Evolutionary conservation across 306 rosid genomes (phyloP).

Genomic region (Castanea crenata): DNA sequence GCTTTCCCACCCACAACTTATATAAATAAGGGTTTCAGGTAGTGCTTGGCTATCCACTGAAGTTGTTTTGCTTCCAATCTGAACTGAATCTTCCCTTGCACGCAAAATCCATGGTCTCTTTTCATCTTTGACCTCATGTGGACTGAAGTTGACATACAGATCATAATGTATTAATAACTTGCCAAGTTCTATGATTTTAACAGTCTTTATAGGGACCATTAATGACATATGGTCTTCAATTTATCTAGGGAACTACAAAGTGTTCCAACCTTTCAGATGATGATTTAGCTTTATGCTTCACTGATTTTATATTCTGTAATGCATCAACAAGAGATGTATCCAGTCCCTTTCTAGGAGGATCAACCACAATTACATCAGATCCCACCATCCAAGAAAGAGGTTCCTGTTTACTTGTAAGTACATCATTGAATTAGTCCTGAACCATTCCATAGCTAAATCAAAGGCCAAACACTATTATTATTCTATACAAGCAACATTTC

Average conservation of each 20-base stretch:
- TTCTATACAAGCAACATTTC: not conserved
- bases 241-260: slow-evolving; percentile 22
- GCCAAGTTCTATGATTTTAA: slow-evolving; percentile 18
- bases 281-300: slow-evolving; percentile 50
- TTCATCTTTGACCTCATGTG: slow-evolving; percentile 63
- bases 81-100: slow-evolving; percentile 76
- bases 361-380: slow-evolving; percentile 83
- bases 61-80: slow-evolving; percentile 51
- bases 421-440: slow-evolving; percentile 24
- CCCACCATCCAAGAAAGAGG: slow-evolving; percentile 86
- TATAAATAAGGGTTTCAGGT: slow-evolving; percentile 88
- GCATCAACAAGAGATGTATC: slow-evolving; percentile 69
- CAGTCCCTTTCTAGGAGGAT: slow-evolving; percentile 96
- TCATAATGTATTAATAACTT: slow-evolving; percentile 30
- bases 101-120: slow-evolving; percentile 98
- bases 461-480: not conserved
- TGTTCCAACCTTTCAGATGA: slow-evolving; percentile 56
- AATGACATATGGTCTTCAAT: slow-evolving; percentile 3
- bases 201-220: not conserved
- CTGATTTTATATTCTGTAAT: slow-evolving; percentile 53
- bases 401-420: slow-evolving; percentile 57
- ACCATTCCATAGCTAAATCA: slow-evolving; percentile 12
- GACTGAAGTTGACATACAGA: slow-evolving; percentile 41
- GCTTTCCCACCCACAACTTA: slow-evolving; percentile 99
- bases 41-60: slow-evolving; percentile 39